A percentile compares a stretch with the other conserved stretches of the same genome.
phyloP scores from a whole-genome alignment of 2,329 filamentous ascomycete species.

The Mycosphaerelloides madeirae region DNA sequence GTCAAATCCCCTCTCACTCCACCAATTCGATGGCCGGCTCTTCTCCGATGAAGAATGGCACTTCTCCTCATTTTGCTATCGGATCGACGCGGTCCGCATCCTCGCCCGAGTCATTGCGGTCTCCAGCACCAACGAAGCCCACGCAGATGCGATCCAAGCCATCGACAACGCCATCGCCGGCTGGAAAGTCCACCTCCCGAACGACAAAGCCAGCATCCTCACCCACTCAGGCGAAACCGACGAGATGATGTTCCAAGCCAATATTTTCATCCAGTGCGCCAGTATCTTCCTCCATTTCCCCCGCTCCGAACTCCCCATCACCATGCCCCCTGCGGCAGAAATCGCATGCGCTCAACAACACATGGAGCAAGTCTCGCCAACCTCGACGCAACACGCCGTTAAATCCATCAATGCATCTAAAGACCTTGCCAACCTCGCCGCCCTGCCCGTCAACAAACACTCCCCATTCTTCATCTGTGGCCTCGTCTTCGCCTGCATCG shows the following conservation, averaged over 20 bases:
- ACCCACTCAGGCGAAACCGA: slow-evolving; percentile 68
- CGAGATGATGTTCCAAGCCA: slow-evolving; percentile 87
- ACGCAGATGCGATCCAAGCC: slow-evolving; percentile 45
- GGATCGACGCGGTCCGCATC: slow-evolving; percentile 74
- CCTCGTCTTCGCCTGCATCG: slow-evolving; percentile 71
- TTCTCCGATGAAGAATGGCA: slow-evolving; percentile 64
- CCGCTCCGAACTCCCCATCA: slow-evolving; percentile 65
- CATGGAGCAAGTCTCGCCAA: slow-evolving; percentile 46
- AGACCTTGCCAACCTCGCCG: slow-evolving; percentile 69
- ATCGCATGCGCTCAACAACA: slow-evolving; percentile 42
- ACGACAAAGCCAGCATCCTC: slow-evolving; percentile 64
- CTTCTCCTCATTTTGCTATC: slow-evolving; percentile 82
- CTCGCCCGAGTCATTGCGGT: slow-evolving; percentile 66
- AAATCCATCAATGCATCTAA: slow-evolving; percentile 77
- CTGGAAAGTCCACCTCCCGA: slow-evolving; percentile 75
- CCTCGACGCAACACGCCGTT: slow-evolving; percentile 56
- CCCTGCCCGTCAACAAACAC: slow-evolving; percentile 68
- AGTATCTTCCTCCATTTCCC: slow-evolving; percentile 75
- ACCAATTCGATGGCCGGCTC: slow-evolving; percentile 72
- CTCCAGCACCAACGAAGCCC: slow-evolving; percentile 29
- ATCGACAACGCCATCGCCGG: slow-evolving; percentile 62
- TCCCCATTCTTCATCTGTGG: slow-evolving; percentile 82
- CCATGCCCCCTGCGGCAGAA: slow-evolving; percentile 50
- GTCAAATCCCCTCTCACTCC: slow-evolving; percentile 57
- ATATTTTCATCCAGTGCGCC: slow-evolving; percentile 65